Conservation (phyloP, 2,329 filamentous ascomycete species). For the Volutella citrinella region DNA sequence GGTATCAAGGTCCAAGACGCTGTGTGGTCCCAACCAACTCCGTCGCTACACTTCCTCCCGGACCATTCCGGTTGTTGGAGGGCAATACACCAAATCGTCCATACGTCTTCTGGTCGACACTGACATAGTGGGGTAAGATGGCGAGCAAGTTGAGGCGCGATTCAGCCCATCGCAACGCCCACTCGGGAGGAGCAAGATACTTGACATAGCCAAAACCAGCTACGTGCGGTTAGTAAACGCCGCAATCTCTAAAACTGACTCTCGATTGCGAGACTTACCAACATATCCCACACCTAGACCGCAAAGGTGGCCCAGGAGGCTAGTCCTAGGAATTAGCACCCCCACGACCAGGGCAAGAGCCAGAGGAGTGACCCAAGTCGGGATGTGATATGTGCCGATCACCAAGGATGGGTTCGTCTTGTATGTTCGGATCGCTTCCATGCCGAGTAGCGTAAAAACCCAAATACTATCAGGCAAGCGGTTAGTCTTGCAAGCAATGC, state of each 20-base stretch:
- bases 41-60: conserved; percentile 46
- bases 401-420: conserved; percentile 75
- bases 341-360: conserved; percentile 70
- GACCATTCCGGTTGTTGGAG: conserved; percentile 39
- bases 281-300: conserved; percentile 82
- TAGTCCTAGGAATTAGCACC: conserved; percentile 76
- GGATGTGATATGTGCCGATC: conserved; percentile 64
- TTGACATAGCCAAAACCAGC: conserved; percentile 86
- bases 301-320: conserved; percentile 82
- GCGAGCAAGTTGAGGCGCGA: conserved; percentile 81
- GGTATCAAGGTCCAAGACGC: conserved; percentile 68
- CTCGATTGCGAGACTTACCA: conserved; percentile 52
- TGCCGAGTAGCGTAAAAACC: conserved; percentile 83
- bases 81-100: conserved; percentile 89
- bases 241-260: not conserved
- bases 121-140: conserved; percentile 86
- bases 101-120: conserved; percentile 93
- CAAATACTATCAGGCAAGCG: conserved; percentile 63
- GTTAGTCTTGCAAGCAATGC: not conserved
- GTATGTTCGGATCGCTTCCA: conserved; percentile 84
- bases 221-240: conserved; percentile 31
- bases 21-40: conserved; percentile 62
- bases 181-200: conserved; percentile 85
- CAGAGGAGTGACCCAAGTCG: conserved; percentile 90
- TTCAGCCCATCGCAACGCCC: conserved; percentile 83